These are phyloP conservation scores for Plasmodium inui DNA, from an alignment of 169 alveolate genomes.

Conservation along the genomic window DNA sequence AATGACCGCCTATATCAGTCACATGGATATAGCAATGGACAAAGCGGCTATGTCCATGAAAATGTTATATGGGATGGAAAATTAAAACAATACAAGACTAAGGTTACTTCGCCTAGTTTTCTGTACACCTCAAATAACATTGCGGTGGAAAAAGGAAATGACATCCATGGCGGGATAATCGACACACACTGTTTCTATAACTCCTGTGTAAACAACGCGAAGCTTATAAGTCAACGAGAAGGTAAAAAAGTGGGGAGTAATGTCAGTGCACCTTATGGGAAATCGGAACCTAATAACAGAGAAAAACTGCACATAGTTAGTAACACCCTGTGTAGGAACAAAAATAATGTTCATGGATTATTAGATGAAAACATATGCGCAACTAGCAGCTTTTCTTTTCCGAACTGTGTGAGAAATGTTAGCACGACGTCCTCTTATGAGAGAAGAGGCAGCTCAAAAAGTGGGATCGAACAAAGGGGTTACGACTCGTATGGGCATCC, in stretches of 20 bases:
- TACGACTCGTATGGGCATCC: slow-evolving; percentile 3
- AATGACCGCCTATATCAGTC: background rate
- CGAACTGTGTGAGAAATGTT: slow-evolving; percentile 1
- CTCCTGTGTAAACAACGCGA: slow-evolving; percentile 10
- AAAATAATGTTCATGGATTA: background rate
- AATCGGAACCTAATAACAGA: background rate
- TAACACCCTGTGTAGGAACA: background rate
- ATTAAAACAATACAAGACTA: background rate
- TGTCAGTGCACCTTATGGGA: background rate
- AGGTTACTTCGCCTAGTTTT: background rate
- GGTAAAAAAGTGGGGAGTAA: background rate
- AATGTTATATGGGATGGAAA: background rate
- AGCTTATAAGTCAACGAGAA: background rate
- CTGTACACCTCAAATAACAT: background rate
- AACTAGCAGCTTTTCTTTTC: background rate
- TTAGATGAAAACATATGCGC: background rate
- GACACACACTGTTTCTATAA: slow-evolving; percentile 12
- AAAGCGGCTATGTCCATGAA: background rate
- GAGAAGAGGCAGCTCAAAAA: background rate
- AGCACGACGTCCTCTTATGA: background rate
- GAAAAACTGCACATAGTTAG: background rate
- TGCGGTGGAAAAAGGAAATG: background rate
- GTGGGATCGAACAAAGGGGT: background rate
- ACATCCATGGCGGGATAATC: background rate
- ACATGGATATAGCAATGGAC: background rate